These are phyloP conservation scores for Copromyces sp. DNA, from an alignment of 495 filamentous ascomycete genomes.

Conservation along the genomic window DNA sequence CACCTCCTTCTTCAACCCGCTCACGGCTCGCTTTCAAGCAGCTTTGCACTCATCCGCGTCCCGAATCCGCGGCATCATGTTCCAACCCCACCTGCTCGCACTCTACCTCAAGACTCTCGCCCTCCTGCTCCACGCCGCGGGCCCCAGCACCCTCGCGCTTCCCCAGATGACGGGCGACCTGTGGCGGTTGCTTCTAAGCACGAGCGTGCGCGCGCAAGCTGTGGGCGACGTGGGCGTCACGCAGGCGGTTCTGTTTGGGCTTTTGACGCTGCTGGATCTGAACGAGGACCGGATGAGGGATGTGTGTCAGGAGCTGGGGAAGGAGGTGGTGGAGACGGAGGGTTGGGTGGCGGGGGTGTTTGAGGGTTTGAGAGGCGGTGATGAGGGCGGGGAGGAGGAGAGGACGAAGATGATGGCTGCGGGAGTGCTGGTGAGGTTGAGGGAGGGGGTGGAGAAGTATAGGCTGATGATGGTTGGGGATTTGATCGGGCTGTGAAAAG, in stretches of 20 bases:
- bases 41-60: conserved; percentile 34
- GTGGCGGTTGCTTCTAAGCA: conserved; percentile 53
- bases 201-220: conserved; percentile 26
- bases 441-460: conserved; percentile 74
- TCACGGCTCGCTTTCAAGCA: conserved; percentile 51
- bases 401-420: conserved; percentile 65
- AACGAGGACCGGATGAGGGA: conserved; percentile 68
- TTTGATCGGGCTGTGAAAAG: conserved; percentile 35
- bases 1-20: conserved; percentile 72
- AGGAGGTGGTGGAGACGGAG: conserved; percentile 45
- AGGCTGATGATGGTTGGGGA: conserved; percentile 55
- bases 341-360: conserved; percentile 38
- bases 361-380: conserved; percentile 29
- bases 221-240: conserved; percentile 53
- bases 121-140: conserved; percentile 54
- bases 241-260: conserved; percentile 63
- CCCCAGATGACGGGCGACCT: conserved; percentile 61
- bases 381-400: conserved; percentile 46
- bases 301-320: conserved; percentile 53
- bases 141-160: conserved; percentile 49
- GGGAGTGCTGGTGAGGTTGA: conserved; percentile 66
- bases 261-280: conserved; percentile 76
- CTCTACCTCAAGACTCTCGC: conserved; percentile 57
- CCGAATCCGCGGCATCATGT: conserved; percentile 36
- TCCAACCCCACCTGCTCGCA: conserved; percentile 49